Base-by-base conservation (phyloP, 2,329 filamentous ascomycete genomes). In the Diaporthe batatas region DNA sequence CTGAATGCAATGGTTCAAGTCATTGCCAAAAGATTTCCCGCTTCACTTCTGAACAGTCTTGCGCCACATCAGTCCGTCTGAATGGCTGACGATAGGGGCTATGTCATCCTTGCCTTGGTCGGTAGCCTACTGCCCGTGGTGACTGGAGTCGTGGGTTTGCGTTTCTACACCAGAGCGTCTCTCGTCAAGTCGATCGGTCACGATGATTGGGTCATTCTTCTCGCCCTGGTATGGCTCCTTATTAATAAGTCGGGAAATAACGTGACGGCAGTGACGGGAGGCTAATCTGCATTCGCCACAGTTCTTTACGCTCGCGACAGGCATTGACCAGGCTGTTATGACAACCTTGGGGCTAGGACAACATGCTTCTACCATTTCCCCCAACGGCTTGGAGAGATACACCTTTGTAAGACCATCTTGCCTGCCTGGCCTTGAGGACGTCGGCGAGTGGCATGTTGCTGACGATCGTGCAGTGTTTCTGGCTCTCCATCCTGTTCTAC, bases 211-310 rank as follows among this genome's bases (percentile, higher is more conserved):
- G 72, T 78, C 55, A 74, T 76, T 42, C 72, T 85, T 3, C 55
- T 82, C 42, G 84, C 84, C 14, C 84, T 83, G 75, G 84, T 86
- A 74, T 75, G 79, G 75, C 25, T 14, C 16, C n/a, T n/a, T n/a
- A n/a, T 10, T 11, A 3, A n/a, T 3, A 25, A 8, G 16, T 12
- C 1, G 14, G 11, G 7, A 10, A 11, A 23, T 16, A 21, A 34
- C 6, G 1, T 4, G 6, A 18, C 18, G 0, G n/a, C 8, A 36
- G 39, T 53, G 32, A 16, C 6, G 23, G 36, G 36, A 47, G 25
- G 12, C 32, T 49, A 23, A 70, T 6, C 39, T 25, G 16, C 14
- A 3, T 3, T 8, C 8, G 18, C 32, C 51, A 12, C 62, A 72
- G 54, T 12, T 74, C 6, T 58, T 73, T 7, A 72, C 54, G 11